Percentiles rank a stretch among this genome's conserved stretches.
These are phyloP conservation scores for Phyllosticta citrichinensis DNA, from an alignment of 2,329 filamentous ascomycete genomes.

Conservation along the genomic window DNA sequence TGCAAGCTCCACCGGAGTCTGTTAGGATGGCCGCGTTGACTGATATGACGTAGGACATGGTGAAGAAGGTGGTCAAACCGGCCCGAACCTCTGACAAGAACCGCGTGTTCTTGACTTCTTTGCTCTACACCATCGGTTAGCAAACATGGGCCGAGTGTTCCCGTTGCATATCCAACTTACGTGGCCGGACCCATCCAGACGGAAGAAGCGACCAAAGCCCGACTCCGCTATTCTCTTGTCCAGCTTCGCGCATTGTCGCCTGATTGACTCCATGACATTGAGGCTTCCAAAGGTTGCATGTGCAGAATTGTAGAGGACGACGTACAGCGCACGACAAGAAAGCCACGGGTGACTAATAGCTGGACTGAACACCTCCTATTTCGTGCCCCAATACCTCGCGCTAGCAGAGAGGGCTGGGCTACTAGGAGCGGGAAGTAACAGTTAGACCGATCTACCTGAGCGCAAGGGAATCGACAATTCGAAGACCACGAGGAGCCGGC, in stretches of 20 bases:
- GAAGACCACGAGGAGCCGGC: neutral
- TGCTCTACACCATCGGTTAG: slow-evolving; percentile 59
- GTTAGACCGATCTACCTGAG: neutral
- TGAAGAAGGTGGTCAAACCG: slow-evolving; percentile 59
- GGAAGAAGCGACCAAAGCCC: slow-evolving; percentile 45
- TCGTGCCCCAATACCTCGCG: neutral
- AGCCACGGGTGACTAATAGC: neutral
- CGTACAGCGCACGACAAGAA: neutral
- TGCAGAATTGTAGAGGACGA: neutral
- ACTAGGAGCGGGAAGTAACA: neutral
- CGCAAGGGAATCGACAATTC: neutral
- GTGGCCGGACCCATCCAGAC: slow-evolving; percentile 73
- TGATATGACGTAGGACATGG: slow-evolving; percentile 63
- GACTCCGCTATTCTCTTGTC: slow-evolving; percentile 17
- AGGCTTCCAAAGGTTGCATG: neutral
- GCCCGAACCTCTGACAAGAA: slow-evolving; percentile 79
- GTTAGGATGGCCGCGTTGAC: slow-evolving; percentile 40
- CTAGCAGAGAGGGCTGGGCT: neutral
- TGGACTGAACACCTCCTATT: neutral
- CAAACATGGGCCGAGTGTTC: slow-evolving; percentile 66
- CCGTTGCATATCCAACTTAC: slow-evolving; percentile 54
- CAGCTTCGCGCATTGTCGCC: slow-evolving; percentile 6
- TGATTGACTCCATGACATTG: slow-evolving; percentile 12
- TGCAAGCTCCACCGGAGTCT: slow-evolving; percentile 64
- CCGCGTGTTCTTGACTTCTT: slow-evolving; percentile 61